A percentile compares a stretch with the other conserved stretches of the same genome.
Evolutionary conservation across 371 early-diverging fungal genomes (phyloP).

Genomic region (Chytridium lagenaria): DNA sequence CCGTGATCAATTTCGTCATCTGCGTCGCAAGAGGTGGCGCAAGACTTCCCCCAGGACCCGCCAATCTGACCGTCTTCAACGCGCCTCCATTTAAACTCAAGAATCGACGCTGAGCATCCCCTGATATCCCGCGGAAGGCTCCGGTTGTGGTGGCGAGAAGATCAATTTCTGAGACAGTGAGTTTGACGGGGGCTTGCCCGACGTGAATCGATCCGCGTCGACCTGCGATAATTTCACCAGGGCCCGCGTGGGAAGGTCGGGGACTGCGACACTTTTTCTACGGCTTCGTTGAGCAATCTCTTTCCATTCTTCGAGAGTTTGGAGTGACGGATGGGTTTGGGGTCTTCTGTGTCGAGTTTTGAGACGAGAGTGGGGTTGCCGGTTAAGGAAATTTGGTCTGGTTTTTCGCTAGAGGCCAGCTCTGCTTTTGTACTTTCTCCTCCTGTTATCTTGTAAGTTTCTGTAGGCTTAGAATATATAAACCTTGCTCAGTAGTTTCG

Average conservation of each 20-base stretch:
- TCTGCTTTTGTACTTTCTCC: no score
- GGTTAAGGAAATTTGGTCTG: no score
- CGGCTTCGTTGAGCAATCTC: not conserved
- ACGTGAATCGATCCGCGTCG: slow-evolving; percentile 35
- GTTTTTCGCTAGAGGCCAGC: no score
- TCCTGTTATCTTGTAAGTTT: no score
- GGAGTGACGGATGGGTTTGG: not conserved
- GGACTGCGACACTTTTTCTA: not conserved
- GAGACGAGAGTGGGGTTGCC: no score
- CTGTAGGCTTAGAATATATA: no score
- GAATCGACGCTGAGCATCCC: slow-evolving; percentile 41
- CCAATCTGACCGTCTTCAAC: slow-evolving; percentile 14
- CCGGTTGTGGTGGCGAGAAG: slow-evolving; percentile 41
- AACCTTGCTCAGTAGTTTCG: no score
- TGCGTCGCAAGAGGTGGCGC: slow-evolving; percentile 19
- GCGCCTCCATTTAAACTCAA: slow-evolving; percentile 24
- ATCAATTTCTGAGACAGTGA: slow-evolving; percentile 43
- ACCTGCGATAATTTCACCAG: slow-evolving; percentile 30
- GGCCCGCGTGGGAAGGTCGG: not conserved
- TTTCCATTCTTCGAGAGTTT: slow-evolving; percentile 4
- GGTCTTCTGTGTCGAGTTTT: not conserved
- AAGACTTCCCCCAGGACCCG: slow-evolving; percentile 24
- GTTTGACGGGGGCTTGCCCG: slow-evolving; percentile 23
- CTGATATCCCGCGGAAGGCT: slow-evolving; percentile 30
- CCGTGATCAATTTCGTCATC: not conserved